Evolutionary conservation across 2,329 filamentous ascomycete species (phyloP), one percentile per base, ranked within the genome.

Genomic region (Phyllosticta capitalensis): DNA sequence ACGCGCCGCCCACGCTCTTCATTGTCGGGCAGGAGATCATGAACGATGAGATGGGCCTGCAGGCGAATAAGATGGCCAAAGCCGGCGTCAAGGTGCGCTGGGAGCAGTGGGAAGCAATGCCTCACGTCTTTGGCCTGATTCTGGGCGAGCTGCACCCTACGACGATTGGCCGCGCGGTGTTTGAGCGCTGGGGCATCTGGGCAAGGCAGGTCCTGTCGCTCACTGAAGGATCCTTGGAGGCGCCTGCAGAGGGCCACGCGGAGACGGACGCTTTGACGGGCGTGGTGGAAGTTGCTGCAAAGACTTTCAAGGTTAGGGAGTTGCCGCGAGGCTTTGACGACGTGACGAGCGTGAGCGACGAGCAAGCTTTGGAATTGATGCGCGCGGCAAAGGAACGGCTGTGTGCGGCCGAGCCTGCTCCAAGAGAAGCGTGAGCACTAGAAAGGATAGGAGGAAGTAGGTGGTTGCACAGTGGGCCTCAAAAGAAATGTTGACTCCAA

Each of bases 61-160:
- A 89, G 1, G 87, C 85, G 0, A 72, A 75, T 49, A 78, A 79
- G 48, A 76, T 88, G 10, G 38, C 76, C 17, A 63, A 66, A 7
- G 81, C 87, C 52, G 83, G 82, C 5, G 85, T 86, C 0, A 67
- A 67, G 0, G 81, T 92, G 0, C 77, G 83, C 3, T 87, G 85
- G 66, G 83, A 89, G 68, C 83, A 90, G 72, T 94, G 85, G 68
- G 85, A 91, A 69, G 86, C 83, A 2, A 92, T 92, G 89, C 88
- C 89, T 58, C 89, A 92, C 72, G 84, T 83, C 65, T 92, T 80
- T 64, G 71, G 67, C 0, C 72, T 78, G 72, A 61, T 79, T 59
- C 61, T 79, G 3, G 74, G 75, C n/a, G 60, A 64, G 49, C 21
- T 51, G 1, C 58, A 71, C 2, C 54, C 63, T 3, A 70, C 63